phyloP scores from a whole-genome alignment of 2,329 filamentous ascomycete genomes.

The Ceratocystis eucalypticola region DNA sequence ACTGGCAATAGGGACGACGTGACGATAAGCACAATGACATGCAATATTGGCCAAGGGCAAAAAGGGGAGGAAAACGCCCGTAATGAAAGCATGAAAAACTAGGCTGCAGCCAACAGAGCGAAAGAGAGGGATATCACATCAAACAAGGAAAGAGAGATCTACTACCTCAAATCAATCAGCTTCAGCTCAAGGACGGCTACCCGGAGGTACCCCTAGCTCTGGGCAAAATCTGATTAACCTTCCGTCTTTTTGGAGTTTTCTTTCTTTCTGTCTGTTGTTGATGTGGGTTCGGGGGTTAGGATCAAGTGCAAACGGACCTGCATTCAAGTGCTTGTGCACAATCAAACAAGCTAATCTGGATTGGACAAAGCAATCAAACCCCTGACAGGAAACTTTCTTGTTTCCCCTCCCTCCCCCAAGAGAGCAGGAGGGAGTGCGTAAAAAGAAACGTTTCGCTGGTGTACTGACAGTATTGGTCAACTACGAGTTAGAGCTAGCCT shows the following conservation, averaged over 20 bases:
- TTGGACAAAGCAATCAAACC: background rate
- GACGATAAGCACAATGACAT: background rate
- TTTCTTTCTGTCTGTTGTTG: background rate
- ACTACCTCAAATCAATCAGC: background rate
- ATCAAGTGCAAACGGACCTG: background rate
- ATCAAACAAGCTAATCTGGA: background rate
- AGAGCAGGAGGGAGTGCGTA: background rate
- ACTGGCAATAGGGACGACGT: background rate
- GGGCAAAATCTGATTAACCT: background rate
- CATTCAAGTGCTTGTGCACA: background rate
- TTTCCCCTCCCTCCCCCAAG: background rate
- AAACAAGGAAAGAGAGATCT: conserved; percentile 8
- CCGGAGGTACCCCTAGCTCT: background rate
- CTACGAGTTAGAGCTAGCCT: background rate
- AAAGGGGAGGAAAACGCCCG: background rate
- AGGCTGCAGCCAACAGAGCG: background rate
- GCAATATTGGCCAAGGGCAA: background rate
- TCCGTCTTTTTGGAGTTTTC: background rate
- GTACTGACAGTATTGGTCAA: background rate
- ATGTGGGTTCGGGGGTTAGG: background rate
- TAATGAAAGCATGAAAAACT: background rate
- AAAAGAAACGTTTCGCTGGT: background rate
- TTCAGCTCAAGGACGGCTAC: background rate
- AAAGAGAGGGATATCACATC: background rate
- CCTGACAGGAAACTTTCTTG: background rate